Base-by-base conservation (phyloP, 305 asterid species). In the Solanum hybrid region DNA sequence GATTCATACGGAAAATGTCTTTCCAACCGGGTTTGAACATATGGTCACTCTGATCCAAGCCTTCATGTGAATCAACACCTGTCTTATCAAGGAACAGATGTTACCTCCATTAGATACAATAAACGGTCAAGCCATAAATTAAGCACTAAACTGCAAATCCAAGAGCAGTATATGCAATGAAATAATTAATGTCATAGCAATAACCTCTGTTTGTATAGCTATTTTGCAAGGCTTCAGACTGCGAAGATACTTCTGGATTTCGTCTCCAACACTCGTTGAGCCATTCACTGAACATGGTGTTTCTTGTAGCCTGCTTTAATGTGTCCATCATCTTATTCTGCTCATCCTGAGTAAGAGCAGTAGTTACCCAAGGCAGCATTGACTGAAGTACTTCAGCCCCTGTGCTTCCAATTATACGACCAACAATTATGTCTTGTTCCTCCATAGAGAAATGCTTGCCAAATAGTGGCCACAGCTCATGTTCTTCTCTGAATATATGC, bases 381-480 rank as follows among this genome's bases (percentile, higher is more conserved):
- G 94, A 92, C 84, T 93, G 95, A 88, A 93, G 93, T 36, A 93
- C 95, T 91, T 93, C 95, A 27, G 95, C 95, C 73, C 95, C 95
- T 37, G 95, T 93, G 29, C 93, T 93, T 86, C 95, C 95, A 89
- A 93, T 92, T 89, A 93, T 93, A 61, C 93, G 94, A 68, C 95
- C 95, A 70, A 93, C 95, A 91, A 93, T 90, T 88, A 91, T 91
- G 86, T 92, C 93, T 89, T 93, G 95, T 87, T 93, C 95, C 89
- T 93, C 95, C 87, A 93, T 89, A 57, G 94, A 91, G 91, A 93
- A 92, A 86, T 93, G 93, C 37, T 91, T 85, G 33, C 91, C 91
- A 89, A 93, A 93, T 38, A 93, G 88, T 79, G 95, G 95, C 95
- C 95, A 93, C 32, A 93, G 90, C 89, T 93, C 95, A 90, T 90